These are phyloP conservation scores for Aspergillus neotritici DNA, from an alignment of 2,329 filamentous ascomycete species.

Conservation along the genomic window DNA sequence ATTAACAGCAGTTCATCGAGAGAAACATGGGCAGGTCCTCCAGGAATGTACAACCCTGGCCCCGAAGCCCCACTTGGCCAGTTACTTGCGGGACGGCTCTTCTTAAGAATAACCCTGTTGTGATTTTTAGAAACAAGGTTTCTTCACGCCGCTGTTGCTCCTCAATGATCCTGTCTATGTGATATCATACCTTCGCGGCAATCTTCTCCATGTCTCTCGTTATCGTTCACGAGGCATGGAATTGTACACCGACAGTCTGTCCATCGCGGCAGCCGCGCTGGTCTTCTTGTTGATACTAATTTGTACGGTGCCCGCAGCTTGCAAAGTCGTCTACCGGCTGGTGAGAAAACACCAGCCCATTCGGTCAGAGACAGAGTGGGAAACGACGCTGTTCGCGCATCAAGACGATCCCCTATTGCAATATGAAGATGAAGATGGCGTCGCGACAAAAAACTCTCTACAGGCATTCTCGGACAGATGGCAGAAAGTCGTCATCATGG, in stretches of 20 bases:
- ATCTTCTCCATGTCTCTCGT: no score
- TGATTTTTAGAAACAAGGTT: no score
- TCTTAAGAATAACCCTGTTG: no score
- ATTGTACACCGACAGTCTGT: conserved; percentile 14
- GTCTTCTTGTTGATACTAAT: conserved; percentile 21
- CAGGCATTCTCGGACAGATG: conserved; percentile 57
- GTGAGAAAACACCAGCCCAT: conserved; percentile 6
- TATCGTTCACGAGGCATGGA: conserved; percentile 16
- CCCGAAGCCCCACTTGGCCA: no score
- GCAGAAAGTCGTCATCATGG: conserved; percentile 51
- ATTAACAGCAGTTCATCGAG: no score
- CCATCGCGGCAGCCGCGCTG: conserved; percentile 18
- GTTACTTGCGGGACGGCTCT: no score
- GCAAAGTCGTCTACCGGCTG: conserved; percentile 17
- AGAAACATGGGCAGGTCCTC: no score
- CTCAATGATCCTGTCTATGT: no score
- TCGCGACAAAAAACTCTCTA: conserved; percentile 59
- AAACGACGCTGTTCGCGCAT: conserved; percentile 15
- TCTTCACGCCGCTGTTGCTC: no score
- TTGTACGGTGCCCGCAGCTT: conserved; percentile 22
- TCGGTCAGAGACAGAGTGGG: conserved; percentile 15
- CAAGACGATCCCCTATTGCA: conserved; percentile 27
- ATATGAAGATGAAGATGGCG: conserved; percentile 66
- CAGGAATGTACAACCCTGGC: no score
- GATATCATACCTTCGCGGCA: no score